Conservation (phyloP, 148 eudicot genomes). For the Chenopodium suecicum region DNA sequence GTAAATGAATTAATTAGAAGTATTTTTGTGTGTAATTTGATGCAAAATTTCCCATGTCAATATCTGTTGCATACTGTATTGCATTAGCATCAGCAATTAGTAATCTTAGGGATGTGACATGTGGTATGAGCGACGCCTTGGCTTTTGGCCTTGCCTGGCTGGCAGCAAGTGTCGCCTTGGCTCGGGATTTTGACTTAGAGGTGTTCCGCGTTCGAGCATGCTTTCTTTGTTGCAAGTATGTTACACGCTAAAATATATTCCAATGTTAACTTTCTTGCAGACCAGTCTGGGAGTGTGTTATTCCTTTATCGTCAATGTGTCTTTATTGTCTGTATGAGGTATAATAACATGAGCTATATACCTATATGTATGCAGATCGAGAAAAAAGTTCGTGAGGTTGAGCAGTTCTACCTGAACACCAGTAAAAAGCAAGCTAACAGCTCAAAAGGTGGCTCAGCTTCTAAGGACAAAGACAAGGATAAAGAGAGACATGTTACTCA, state of each 20-base stretch:
- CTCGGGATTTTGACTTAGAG: too few relatives aligned
- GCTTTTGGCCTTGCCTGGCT: too few relatives aligned
- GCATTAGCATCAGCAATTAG: neutral
- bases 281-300: neutral
- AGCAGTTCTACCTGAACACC: constrained; percentile 52
- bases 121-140: neutral
- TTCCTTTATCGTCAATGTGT: neutral
- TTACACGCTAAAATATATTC: neutral
- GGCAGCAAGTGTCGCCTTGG: too few relatives aligned
- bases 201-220: neutral
- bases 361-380: constrained; percentile 54
- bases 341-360: constrained; percentile 3
- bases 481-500: constrained; percentile 50
- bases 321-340: neutral
- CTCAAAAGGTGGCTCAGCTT: constrained; percentile 41
- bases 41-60: neutral
- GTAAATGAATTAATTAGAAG: neutral
- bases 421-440: constrained; percentile 41
- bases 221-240: neutral
- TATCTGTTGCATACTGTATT: neutral
- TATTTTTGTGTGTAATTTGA: neutral
- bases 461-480: constrained; percentile 73
- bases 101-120: neutral
- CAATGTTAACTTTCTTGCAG: neutral
- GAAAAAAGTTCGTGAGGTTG: constrained; percentile 64